phyloP scores from a whole-genome alignment of 345 rosid genomes.

The Jatropha curcas region DNA sequence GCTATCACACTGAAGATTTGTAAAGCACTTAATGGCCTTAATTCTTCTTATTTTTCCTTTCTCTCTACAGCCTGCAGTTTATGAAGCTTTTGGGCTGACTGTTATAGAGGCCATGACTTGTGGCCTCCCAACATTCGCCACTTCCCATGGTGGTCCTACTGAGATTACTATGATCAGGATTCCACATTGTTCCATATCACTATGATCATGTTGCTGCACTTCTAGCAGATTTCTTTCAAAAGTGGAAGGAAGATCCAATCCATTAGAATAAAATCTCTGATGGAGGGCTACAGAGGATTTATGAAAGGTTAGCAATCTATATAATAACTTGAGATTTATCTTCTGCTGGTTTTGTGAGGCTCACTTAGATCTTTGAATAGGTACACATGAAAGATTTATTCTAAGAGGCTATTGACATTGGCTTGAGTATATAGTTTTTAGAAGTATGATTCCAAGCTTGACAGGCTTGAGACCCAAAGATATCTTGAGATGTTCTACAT shows the following conservation, averaged over 20 bases:
- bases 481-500: constrained; percentile 99
- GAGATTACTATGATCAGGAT: constrained; percentile 93
- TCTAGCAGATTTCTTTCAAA: constrained; percentile 71
- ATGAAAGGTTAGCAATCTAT: constrained; percentile 73
- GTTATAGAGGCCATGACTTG: constrained; percentile 92
- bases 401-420: constrained; percentile 85
- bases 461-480: constrained; percentile 85
- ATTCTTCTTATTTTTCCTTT: not conserved
- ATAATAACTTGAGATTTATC: not conserved
- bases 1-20: not conserved
- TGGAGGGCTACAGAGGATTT: constrained; percentile 76
- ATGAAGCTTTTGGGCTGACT: constrained; percentile 86
- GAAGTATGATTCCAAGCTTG: constrained; percentile 88
- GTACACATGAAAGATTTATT: constrained; percentile 95
- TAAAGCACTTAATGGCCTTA: not conserved
- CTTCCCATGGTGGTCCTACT: constrained; percentile 93
- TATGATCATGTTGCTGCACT: constrained; percentile 74
- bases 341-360: not conserved
- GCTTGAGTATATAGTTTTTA: constrained; percentile 97
- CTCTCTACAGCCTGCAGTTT: constrained; percentile 58
- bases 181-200: constrained; percentile 90
- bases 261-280: constrained; percentile 73
- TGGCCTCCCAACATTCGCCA: constrained; percentile 83
- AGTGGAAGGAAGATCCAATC: constrained; percentile 61
- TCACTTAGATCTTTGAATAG: constrained; percentile 38